Evolutionary conservation across 1,284 basidiomycete genomes (phyloP), one percentile per base, ranked within the genome.

Genomic region (Leccinum solheimii): DNA sequence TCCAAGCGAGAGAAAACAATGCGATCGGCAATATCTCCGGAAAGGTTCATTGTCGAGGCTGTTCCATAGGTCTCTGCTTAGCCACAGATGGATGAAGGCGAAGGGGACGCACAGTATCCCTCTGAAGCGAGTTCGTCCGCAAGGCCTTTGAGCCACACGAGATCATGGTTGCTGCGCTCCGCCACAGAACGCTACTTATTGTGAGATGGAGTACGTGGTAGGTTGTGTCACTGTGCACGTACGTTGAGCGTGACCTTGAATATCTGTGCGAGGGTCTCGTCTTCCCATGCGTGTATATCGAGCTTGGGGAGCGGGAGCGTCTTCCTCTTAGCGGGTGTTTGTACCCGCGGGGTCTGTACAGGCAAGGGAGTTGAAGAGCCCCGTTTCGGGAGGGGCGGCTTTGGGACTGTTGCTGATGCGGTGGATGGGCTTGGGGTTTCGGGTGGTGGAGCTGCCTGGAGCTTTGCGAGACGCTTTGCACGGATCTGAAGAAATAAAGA

Each of bases 1-100:
- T 95, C 94, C 3, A 99, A 84, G 32, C 97, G 83, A 5, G 94
- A 85, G 65, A 98, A 95, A 60, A 99, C 80, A 7, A 97, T 78
- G 30, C 92, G 85, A 76, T 97, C 95, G 30, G 86, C 79, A 55
- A 91, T 81, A 56, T 88, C 86, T 21, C 75, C 77, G 52, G 76
- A 81, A 32, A 92, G 75, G 43, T 72, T 78, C 23, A 81, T 69
- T 23, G 76, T 69, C 56, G 64, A 56, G 9, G 62, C 68, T 66
- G 65, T 62, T 62, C 52, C 67, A 65, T 62, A 34, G 34, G n/a
- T 11, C 34, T 56, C n/a, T 43, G 59, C 14, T 60, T 60, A 56
- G 54, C 61, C 38, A 62, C 16, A n/a, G 14, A 8, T 48, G 49
- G 21, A 43, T 38, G 23, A 58, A 23, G 9, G 13, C 49, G 60